Base-by-base conservation (phyloP, 495 filamentous ascomycete species). In the Penicillium atrosanguineum region DNA sequence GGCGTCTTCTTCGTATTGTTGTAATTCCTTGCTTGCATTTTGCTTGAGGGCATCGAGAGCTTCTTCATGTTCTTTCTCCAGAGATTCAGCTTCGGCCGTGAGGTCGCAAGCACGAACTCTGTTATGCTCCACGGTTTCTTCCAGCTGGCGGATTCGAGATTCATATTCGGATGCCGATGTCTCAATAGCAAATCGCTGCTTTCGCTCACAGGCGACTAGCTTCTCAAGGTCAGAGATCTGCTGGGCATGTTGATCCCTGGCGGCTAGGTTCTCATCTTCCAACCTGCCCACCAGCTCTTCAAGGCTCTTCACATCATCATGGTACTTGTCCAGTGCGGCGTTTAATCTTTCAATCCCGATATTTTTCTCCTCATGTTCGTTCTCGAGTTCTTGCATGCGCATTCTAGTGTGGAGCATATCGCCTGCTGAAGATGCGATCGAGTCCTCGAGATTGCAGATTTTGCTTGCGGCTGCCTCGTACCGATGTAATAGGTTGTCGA, bases 241-340 rank as follows among this genome's bases (percentile, higher is more conserved):
- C 48, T 66, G 55, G 1, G 36, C 56, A 42, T 69, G 71, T n/a
- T 55, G 54, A 15, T 60, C 60, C 37, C 64, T 73, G 48, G 57
- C 53, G 1, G 54, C 60, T 0, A 61, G 36, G 20, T 83, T 78
- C 25, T 88, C 80, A 11, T 63, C 57, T 57, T 91, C 88, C 48
- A 90, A 67, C 0, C 64, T 65, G 23, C 69, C 73, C 36, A 91
- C 79, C 7, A 90, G 72, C 2, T 62, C 53, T 63, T 91, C 85
- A 0, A 91, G 75, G 43, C 78, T 72, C 16, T 70, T 71, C 3
- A 89, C 74, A 49, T 95, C 90, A 7, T 75, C 67, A 8, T 79
- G 74, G 60, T 91, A 91, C 12, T 76, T 75, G 16, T 81, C 74
- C 0, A 89, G 76, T 0, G 88, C 86, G 23, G 69, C 61, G 55